Conservation (phyloP, 2,329 filamentous ascomycete species). For the Fusarium sp. region DNA sequence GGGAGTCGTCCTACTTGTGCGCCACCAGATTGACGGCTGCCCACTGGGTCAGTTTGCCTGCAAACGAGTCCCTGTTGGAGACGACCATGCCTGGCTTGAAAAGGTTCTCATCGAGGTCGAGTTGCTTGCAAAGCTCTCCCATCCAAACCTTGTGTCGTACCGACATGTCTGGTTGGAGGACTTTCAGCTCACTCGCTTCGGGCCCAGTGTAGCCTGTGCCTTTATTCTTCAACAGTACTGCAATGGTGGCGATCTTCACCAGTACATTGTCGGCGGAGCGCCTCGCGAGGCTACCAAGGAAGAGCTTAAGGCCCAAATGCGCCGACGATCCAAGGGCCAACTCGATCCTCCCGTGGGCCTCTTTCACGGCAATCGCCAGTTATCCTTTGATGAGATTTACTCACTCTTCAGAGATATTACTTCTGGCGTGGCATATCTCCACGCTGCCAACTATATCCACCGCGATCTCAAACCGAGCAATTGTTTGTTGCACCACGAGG, state of each 20-base stretch:
- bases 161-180: slow-evolving; percentile 98
- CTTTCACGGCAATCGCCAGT: slow-evolving; percentile 51
- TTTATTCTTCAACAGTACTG: slow-evolving; percentile 99
- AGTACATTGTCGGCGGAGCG: slow-evolving; percentile 77
- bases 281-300: slow-evolving; percentile 75
- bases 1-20: slow-evolving; percentile 91
- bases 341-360: slow-evolving; percentile 67
- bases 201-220: slow-evolving; percentile 89
- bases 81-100: slow-evolving; percentile 94
- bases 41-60: slow-evolving; percentile 91
- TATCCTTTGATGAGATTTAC: slow-evolving; percentile 90
- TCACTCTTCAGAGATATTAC: slow-evolving; percentile 97
- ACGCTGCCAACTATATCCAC: slow-evolving; percentile 92
- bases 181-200: slow-evolving; percentile 81
- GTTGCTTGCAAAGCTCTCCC: slow-evolving; percentile 86
- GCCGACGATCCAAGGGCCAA: slow-evolving; percentile 81
- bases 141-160: slow-evolving; percentile 95
- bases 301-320: slow-evolving; percentile 85
- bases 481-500: slow-evolving; percentile 83
- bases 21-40: slow-evolving; percentile 89
- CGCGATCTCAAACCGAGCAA: slow-evolving; percentile 96
- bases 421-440: slow-evolving; percentile 87
- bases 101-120: slow-evolving; percentile 94
- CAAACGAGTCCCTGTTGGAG: slow-evolving; percentile 93
- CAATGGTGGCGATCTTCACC: slow-evolving; percentile 88